Percentiles rank a stretch among this genome's conserved stretches.
These are phyloP conservation scores for Debaryomycetaceae sp. DNA, from an alignment of 1,139 yeast species.

Conservation along the genomic window DNA sequence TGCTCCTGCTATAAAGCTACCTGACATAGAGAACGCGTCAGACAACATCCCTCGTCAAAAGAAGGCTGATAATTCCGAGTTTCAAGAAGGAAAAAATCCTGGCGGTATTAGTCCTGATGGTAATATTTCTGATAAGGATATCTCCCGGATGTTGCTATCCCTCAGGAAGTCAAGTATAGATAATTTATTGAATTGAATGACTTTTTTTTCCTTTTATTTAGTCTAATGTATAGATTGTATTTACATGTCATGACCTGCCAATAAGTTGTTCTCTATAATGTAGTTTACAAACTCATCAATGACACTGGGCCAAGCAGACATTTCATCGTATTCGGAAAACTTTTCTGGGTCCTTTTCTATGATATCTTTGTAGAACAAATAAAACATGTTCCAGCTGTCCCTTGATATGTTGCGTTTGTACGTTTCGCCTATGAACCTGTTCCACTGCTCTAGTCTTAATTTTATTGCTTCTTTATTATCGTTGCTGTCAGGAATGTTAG, in stretches of 20 bases:
- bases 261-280: constrained; percentile 31
- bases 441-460: constrained; percentile 48
- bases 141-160: constrained; percentile 41
- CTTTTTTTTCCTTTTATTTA: constrained; percentile 5
- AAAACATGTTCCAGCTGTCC: constrained; percentile 86
- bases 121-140: constrained; percentile 28
- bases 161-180: constrained; percentile 45
- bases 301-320: constrained; percentile 89
- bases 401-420: constrained; percentile 50
- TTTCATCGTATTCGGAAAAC: constrained; percentile 62
- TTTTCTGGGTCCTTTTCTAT: constrained; percentile 43
- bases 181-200: constrained; percentile 33
- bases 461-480: constrained; percentile 8
- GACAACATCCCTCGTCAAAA: background rate
- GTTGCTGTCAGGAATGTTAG: constrained; percentile 15
- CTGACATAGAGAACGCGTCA: constrained; percentile 7
- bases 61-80: background rate
- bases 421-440: constrained; percentile 37
- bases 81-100: constrained; percentile 1
- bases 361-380: constrained; percentile 58
- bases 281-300: constrained; percentile 81
- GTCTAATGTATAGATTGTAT: background rate
- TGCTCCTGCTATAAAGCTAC: constrained; percentile 35
- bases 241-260: constrained; percentile 3
- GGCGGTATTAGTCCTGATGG: constrained; percentile 3